Base-by-base conservation (phyloP, 306 rosid species). In the Cucumis melo region DNA sequence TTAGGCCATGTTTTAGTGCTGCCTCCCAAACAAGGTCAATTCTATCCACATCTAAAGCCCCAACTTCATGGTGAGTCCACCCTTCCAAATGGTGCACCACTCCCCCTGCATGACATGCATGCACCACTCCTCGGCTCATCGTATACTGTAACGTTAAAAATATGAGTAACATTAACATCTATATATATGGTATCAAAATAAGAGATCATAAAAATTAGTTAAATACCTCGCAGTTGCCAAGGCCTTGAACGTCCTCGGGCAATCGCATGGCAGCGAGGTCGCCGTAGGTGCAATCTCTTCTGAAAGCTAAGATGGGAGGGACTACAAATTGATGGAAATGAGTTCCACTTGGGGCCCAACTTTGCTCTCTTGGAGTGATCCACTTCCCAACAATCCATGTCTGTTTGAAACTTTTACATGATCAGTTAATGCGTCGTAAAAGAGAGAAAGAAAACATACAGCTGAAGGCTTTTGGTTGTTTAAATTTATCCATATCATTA, bases 71-170 rank as follows among this genome's bases (percentile, higher is more conserved):
- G 83, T 95, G 98, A 51, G 79, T 80, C 98, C 98, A 95, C 17
- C 98, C 97, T 87, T 92, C 97, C 8, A 95, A 85, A 14, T 79
- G 60, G 79, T 95, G 99, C 57, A 95, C 93, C 74, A 95, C 98
- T 10, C 99, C 99, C 11, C 99, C 99, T 4, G 98, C 99, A 83
- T 95, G 99, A 75, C 99, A 95, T 9, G 99, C 99, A 50, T 95
- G 98, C 16, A 95, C 99, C 0, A 95, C 97, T 78, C 99, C 99
- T 48, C 99, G 88, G 1, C 80, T 95, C 99, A 95, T 95, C 8
- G 98, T 88, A 83, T 95, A 92, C 99, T 95, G 89, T 42, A 27
- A 10, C 53, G 16, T 46, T 46, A 46, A 12, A 46, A 44, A 46
- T 41, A 41, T 41, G 10, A 41, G 9, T 42, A 42, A 42, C 1